Evolutionary conservation across 1,284 basidiomycete genomes (phyloP), one percentile per base, ranked within the genome.

Genomic region (Ustilago bromivora): DNA sequence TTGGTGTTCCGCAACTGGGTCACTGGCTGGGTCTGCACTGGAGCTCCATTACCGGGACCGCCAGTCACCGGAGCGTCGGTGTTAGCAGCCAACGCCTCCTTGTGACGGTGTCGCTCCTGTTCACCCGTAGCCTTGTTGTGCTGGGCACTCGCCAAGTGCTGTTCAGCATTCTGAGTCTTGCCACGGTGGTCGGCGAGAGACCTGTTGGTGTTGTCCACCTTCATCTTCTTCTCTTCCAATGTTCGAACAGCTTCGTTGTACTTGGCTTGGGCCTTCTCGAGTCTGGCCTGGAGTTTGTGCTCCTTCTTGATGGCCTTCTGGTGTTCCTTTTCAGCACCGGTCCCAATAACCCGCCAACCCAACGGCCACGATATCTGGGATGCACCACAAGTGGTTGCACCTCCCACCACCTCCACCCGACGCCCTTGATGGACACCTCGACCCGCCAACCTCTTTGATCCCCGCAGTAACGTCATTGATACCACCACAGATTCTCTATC

Each of bases 221-320:
- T 66, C 71, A 78, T 71, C 65, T 70, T 67, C 67, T 71, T 73
- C 61, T 78, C 76, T 23, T 78, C 76, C 5, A 78, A 56, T 0
- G 57, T 65, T 0, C 76, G 64, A 0, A 78, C 65, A 6, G 76
- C 35, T 11, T 57, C 67, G 49, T 74, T 78, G 65, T 78, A 54
- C 61, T 74, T 73, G 36, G 66, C 34, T 38, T 69, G 66, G 4
- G 64, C 61, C 53, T 78, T 78, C 17, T 78, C 75, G 0, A 78
- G 64, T 55, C 70, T 74, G 11, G 71, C 71, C 7, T 64, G 61
- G 10, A 72, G 32, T 49, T 78, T 74, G 71, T 74, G 75, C 55
- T 78, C 75, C 54, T 73, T 73, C 40, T 52, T 46, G 55, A 78
- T 73, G 0, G 66, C 66, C 51, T 73, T 73, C 40, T 73, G 66